Percentiles rank a stretch among this genome's conserved stretches.
These are phyloP conservation scores for Umbelopsis vinacea DNA, from an alignment of 192 early-diverging fungal species.

Conservation along the genomic window DNA sequence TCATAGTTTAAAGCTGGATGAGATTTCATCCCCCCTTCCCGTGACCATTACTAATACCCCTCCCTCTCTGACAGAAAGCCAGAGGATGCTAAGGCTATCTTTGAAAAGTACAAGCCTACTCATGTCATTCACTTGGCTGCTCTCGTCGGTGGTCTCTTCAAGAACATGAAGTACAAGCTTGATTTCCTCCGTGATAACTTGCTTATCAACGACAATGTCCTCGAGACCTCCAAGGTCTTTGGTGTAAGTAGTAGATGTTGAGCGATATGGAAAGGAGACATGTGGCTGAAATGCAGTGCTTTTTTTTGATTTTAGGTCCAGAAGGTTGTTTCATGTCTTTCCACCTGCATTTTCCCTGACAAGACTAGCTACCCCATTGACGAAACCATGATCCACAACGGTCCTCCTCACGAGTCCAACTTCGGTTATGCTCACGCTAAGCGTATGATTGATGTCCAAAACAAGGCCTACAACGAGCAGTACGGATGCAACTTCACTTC, in stretches of 20 bases:
- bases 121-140: constrained; percentile 82
- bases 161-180: constrained; percentile 80
- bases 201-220: constrained; percentile 81
- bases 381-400: constrained; percentile 84
- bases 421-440: constrained; percentile 85
- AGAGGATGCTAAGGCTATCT: constrained; percentile 64
- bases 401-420: constrained; percentile 81
- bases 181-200: constrained; percentile 80
- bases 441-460: constrained; percentile 84
- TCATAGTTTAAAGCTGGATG: not conserved
- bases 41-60: too few relatives aligned
- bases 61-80: constrained; percentile 51
- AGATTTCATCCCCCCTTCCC: too few relatives aligned
- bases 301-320: constrained; percentile 52
- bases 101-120: constrained; percentile 78
- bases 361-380: constrained; percentile 85
- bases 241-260: constrained; percentile 45
- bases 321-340: constrained; percentile 86
- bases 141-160: constrained; percentile 76
- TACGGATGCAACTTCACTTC: constrained; percentile 81
- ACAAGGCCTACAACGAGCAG: constrained; percentile 80
- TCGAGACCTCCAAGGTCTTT: constrained; percentile 61
- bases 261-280: not conserved
- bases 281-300: not conserved
- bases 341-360: constrained; percentile 86